Percentiles rank a stretch among this genome's conserved stretches.
Evolutionary conservation across 1,284 basidiomycete species (phyloP).

Genomic region (Leccinum subrobustum): DNA sequence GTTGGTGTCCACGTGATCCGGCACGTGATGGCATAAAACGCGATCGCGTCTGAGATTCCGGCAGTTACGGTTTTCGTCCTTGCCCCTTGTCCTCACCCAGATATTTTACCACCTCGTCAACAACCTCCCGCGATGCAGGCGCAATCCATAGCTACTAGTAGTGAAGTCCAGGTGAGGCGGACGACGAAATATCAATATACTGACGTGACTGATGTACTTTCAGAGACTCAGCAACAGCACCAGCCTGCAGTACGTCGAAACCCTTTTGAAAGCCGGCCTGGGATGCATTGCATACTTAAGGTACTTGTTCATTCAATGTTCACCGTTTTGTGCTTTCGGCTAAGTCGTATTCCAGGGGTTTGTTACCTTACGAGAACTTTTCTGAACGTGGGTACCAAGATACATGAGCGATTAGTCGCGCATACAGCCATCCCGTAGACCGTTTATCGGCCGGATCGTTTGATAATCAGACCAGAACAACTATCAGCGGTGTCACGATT

Average conservation of each 20-base stretch:
- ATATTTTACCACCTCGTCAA: neutral
- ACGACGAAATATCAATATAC: neutral
- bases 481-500: constrained; percentile 32
- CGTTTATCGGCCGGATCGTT: constrained; percentile 30
- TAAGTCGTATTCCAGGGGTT: constrained; percentile 26
- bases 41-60: constrained; percentile 6
- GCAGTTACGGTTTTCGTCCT: neutral
- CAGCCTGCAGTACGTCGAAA: constrained; percentile 66
- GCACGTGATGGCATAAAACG: constrained; percentile 10
- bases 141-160: constrained; percentile 18
- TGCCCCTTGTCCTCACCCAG: neutral
- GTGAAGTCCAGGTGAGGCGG: constrained; percentile 30
- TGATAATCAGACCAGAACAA: constrained; percentile 20
- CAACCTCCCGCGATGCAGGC: constrained; percentile 25
- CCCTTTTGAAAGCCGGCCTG: constrained; percentile 67
- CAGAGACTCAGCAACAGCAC: constrained; percentile 56
- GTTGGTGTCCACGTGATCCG: constrained; percentile 23
- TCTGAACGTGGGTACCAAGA: constrained; percentile 51
- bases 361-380: constrained; percentile 80
- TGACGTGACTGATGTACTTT: constrained; percentile 9
- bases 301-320: constrained; percentile 32
- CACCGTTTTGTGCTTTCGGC: neutral
- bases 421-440: constrained; percentile 17
- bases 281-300: constrained; percentile 77
- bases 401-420: neutral